Percentiles rank a stretch among this genome's conserved stretches.
Conservation (phyloP, 2,329 filamentous ascomycete genomes). For the Fusarium euwallaceae region DNA sequence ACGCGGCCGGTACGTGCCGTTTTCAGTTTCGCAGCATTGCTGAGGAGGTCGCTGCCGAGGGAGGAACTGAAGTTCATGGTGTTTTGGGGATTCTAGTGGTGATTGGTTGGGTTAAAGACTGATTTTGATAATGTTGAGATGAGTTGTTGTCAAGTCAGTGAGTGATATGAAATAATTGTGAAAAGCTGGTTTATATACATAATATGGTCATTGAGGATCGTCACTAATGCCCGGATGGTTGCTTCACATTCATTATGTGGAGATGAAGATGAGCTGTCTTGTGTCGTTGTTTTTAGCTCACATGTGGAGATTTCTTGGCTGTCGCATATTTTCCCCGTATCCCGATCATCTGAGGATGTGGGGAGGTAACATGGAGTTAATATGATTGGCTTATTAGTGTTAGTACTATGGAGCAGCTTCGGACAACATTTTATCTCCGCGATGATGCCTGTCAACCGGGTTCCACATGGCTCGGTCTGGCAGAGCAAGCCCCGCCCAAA, state of each 20-base stretch:
- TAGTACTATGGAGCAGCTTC: neutral
- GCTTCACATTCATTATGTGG: neutral
- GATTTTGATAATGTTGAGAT: neutral
- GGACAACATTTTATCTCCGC: neutral
- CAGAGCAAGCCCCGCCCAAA: neutral
- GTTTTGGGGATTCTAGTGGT: neutral
- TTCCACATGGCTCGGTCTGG: neutral
- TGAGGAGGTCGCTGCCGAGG: conserved; percentile 30
- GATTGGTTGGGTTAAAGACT: neutral
- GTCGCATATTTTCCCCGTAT: neutral
- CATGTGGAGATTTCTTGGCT: neutral
- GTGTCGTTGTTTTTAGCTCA: neutral
- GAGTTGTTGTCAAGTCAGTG: neutral
- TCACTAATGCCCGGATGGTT: neutral
- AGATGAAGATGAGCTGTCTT: neutral
- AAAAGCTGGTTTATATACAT: neutral
- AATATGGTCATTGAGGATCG: neutral
- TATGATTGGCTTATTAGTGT: neutral
- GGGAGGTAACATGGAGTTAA: neutral
- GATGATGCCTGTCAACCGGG: neutral
- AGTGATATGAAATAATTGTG: neutral
- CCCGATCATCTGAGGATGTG: neutral
- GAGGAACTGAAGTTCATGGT: conserved; percentile 3
- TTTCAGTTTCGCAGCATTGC: conserved; percentile 36
- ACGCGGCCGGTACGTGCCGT: conserved; percentile 46